These are phyloP conservation scores for Hemileccinum impolitum DNA, from an alignment of 768 basidiomycete species.

Conservation along the genomic window DNA sequence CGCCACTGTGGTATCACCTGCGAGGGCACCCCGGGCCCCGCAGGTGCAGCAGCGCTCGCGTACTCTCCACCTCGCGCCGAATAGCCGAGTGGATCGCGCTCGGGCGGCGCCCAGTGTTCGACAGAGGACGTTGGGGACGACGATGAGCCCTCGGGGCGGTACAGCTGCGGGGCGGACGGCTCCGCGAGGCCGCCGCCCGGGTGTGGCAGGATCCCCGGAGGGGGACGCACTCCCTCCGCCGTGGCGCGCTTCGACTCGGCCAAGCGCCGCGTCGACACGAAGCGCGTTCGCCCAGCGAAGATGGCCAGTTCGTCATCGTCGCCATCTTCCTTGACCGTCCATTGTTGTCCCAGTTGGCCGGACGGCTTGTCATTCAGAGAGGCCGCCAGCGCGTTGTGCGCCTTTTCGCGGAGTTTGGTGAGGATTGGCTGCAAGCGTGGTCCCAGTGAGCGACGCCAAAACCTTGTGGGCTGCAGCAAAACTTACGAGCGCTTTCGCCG, in stretches of 20 bases:
- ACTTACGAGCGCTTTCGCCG: slow-evolving; percentile 62
- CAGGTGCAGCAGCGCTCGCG: background rate
- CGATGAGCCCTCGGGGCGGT: slow-evolving; percentile 14
- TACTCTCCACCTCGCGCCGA: slow-evolving; percentile 7
- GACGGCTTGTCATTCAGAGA: slow-evolving; percentile 37
- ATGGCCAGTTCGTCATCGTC: slow-evolving; percentile 64
- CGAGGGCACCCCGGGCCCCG: slow-evolving; percentile 3
- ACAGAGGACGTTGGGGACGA: slow-evolving; percentile 9
- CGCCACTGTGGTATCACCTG: slow-evolving; percentile 23
- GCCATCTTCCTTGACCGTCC: slow-evolving; percentile 52
- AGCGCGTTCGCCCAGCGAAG: slow-evolving; percentile 63
- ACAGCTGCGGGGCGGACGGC: slow-evolving; percentile 6
- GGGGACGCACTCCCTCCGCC: slow-evolving; percentile 2
- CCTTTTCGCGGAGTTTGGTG: slow-evolving; percentile 61
- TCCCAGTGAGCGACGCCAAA: background rate
- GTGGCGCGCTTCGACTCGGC: slow-evolving; percentile 15
- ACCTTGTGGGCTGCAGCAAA: background rate
- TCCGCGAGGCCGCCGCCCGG: slow-evolving; percentile 1
- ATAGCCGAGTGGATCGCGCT: slow-evolving; percentile 15
- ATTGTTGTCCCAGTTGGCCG: slow-evolving; percentile 36
- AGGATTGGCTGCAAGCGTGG: slow-evolving; percentile 46
- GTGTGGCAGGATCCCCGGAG: background rate
- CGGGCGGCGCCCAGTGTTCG: slow-evolving; percentile 15
- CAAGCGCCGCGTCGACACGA: slow-evolving; percentile 49
- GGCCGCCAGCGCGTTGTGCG: slow-evolving; percentile 49